A percentile compares a stretch with the other conserved stretches of the same genome.
phyloP scores from a whole-genome alignment of 495 filamentous ascomycete species.

The Penicillium argentinense region DNA sequence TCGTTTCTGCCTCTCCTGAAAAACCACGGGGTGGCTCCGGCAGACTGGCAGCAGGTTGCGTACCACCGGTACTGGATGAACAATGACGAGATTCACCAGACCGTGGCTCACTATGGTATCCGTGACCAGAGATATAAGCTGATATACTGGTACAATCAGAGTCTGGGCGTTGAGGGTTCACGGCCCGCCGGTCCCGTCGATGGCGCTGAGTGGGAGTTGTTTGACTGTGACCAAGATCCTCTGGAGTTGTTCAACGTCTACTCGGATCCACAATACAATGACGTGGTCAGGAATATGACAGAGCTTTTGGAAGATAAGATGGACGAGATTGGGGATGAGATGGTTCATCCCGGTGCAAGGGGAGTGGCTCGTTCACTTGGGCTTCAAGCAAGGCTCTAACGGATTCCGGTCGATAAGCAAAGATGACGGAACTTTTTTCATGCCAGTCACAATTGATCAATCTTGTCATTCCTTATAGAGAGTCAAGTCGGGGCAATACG shows the following conservation, averaged over 20 bases:
- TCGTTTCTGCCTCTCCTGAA: slow-evolving; percentile 29
- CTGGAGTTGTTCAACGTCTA: slow-evolving; percentile 46
- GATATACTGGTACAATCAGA: slow-evolving; percentile 49
- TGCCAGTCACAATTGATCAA: too few relatives aligned
- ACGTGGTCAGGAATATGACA: slow-evolving; percentile 36
- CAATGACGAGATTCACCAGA: slow-evolving; percentile 38
- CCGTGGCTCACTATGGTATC: slow-evolving; percentile 44
- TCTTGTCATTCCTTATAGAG: too few relatives aligned
- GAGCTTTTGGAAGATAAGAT: slow-evolving; percentile 39
- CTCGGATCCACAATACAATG: slow-evolving; percentile 28
- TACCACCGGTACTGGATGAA: slow-evolving; percentile 52
- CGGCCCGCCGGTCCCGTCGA: slow-evolving; percentile 32
- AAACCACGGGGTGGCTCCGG: slow-evolving; percentile 26
- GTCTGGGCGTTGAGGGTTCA: slow-evolving; percentile 35
- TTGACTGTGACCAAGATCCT: slow-evolving; percentile 43
- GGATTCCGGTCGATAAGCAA: too few relatives aligned
- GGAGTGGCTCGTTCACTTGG: too few relatives aligned
- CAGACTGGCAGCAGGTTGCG: slow-evolving; percentile 43
- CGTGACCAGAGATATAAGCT: slow-evolving; percentile 45
- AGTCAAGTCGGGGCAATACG: too few relatives aligned
- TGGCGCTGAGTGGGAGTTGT: slow-evolving; percentile 45
- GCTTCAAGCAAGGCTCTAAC: too few relatives aligned
- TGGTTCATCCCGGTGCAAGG: slow-evolving; percentile 35
- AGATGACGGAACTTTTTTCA: too few relatives aligned
- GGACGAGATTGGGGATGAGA: slow-evolving; percentile 42